Evolutionary conservation across 108 stramenopile species (phyloP).

Genomic region (Stephanodiscus triporus): DNA sequence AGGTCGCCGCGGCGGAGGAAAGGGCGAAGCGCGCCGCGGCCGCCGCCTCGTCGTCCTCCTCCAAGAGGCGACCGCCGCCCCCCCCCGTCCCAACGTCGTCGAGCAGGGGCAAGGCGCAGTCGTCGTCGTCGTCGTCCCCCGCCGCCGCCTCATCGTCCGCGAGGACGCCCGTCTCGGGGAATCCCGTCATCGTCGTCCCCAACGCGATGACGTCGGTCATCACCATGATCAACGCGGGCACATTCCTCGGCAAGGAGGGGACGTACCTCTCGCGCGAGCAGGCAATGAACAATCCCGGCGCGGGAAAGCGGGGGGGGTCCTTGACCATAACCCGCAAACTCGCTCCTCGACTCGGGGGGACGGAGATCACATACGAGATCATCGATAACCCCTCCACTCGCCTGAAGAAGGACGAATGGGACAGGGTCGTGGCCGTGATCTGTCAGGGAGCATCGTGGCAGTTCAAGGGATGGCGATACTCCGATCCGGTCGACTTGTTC

Average conservation of each 20-base stretch:
- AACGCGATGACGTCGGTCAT: constrained; percentile 90
- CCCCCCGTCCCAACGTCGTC: constrained; percentile 27
- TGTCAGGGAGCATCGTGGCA: constrained; percentile 95
- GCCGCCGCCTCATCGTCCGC: constrained; percentile 6
- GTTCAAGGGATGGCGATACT: constrained; percentile 94
- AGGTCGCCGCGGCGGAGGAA: constrained; percentile 59
- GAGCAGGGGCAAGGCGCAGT: constrained; percentile 1
- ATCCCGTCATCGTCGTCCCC: constrained; percentile 94
- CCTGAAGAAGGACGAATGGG: constrained; percentile 85
- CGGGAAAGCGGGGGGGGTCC: constrained; percentile 52
- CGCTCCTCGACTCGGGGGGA: constrained; percentile 60
- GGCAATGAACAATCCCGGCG: constrained; percentile 55
- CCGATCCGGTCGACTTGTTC: constrained; percentile 86
- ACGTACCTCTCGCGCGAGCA: constrained; percentile 72
- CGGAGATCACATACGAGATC: constrained; percentile 81
- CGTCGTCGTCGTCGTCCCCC: constrained; percentile 3
- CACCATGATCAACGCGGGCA: constrained; percentile 87
- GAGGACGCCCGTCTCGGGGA: constrained; percentile 27
- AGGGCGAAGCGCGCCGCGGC: constrained; percentile 32
- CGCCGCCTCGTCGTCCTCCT: neutral
- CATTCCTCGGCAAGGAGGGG: constrained; percentile 85
- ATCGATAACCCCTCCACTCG: constrained; percentile 87
- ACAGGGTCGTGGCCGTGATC: constrained; percentile 92
- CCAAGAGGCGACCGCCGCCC: constrained; percentile 24
- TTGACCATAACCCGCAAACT: constrained; percentile 58